Conservation (phyloP, 78 protist species). For the Dictyostelium purpureum region DNA sequence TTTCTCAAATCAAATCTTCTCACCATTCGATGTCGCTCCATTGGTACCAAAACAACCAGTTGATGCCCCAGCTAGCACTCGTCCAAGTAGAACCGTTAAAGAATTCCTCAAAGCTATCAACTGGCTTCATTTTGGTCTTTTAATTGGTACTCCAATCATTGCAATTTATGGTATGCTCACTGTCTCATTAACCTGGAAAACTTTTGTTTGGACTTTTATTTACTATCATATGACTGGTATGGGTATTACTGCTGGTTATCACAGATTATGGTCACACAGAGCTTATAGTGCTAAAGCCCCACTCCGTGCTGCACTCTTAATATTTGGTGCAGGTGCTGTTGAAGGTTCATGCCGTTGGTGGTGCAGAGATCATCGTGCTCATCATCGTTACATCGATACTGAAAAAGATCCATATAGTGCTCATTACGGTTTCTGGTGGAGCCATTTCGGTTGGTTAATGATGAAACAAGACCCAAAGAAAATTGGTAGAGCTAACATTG, state of each 20-base stretch:
- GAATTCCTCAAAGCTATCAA: conserved; percentile 51
- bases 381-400: conserved; percentile 93
- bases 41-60: conserved; percentile 10
- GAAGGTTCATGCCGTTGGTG: conserved; percentile 90
- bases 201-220: conserved; percentile 60
- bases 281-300: conserved; percentile 36
- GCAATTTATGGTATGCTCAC: conserved; percentile 33
- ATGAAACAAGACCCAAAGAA: conserved; percentile 80
- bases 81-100: conserved; percentile 1
- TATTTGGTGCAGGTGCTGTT: conserved; percentile 83
- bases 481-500: conserved; percentile 72
- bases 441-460: conserved; percentile 93
- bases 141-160: conserved; percentile 54
- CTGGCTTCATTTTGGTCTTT: conserved; percentile 57
- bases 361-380: conserved; percentile 91
- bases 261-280: conserved; percentile 77
- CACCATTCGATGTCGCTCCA: conserved; percentile 52
- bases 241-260: conserved; percentile 90
- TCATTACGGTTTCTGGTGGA: conserved; percentile 85
- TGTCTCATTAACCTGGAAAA: conserved; percentile 7
- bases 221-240: conserved; percentile 79
- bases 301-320: neutral
- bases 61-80: neutral
- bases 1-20: conserved; percentile 66
- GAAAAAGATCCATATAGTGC: conserved; percentile 89